Percentiles rank a stretch among this genome's conserved stretches.
Conservation (phyloP, 2,329 filamentous ascomycete species). For the Chalara sp. region DNA sequence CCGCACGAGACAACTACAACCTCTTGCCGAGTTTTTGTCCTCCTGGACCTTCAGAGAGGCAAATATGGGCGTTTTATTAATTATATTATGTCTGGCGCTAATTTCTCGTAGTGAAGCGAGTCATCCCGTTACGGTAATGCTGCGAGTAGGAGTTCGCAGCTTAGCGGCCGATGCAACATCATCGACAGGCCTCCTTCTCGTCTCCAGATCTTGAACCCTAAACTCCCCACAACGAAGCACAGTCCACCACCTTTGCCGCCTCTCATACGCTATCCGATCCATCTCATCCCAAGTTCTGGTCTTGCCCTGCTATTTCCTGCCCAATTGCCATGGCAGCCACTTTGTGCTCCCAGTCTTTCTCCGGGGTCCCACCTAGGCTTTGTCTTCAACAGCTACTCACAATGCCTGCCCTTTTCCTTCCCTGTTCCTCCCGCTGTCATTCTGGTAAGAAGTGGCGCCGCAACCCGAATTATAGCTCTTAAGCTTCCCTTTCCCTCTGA, state of each 20-base stretch:
- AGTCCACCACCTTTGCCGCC: slow-evolving; percentile 3
- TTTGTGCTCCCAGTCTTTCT: not conserved
- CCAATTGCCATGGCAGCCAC: not conserved
- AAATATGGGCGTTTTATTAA: not conserved
- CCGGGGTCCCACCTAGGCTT: not conserved
- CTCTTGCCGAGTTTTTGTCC: too few relatives aligned
- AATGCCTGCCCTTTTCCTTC: slow-evolving; percentile 7
- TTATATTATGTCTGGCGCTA: not conserved
- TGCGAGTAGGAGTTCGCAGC: not conserved
- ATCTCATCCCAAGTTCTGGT: not conserved
- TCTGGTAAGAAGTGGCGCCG: slow-evolving; percentile 7
- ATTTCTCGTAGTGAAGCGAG: not conserved
- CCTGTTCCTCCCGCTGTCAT: not conserved
- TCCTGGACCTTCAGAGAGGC: not conserved
- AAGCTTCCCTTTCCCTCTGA: not conserved
- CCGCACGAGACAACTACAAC: too few relatives aligned
- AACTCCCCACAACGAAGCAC: slow-evolving; percentile 6
- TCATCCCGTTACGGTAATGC: not conserved
- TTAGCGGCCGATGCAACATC: not conserved
- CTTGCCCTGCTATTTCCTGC: not conserved
- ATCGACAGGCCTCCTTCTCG: slow-evolving; percentile 6
- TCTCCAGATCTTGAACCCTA: slow-evolving; percentile 12
- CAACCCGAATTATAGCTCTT: slow-evolving; percentile 7
- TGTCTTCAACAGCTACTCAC: not conserved
- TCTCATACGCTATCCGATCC: not conserved